Evolutionary conservation across 2,329 filamentous ascomycete genomes (phyloP), one percentile per base, ranked within the genome.

Genomic region (Ophiostoma angusticollis): DNA sequence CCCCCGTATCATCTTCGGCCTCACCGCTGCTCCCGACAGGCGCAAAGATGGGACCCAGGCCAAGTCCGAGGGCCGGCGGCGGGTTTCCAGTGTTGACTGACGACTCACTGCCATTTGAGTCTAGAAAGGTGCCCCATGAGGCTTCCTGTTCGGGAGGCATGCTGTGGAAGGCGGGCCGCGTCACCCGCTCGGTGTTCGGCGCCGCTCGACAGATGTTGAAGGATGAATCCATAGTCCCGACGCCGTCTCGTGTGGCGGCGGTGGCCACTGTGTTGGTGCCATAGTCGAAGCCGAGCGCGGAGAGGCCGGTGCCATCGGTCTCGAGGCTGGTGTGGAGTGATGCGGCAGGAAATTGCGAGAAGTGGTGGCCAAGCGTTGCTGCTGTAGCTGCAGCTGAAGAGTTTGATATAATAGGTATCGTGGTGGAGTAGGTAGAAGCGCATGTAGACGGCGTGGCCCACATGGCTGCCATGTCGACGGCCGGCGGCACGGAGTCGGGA

Each of bases 161-260:
- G 34, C 27, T 21, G 40, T 45, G 29, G 19, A 42, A 45, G 14
- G 40, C 40, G 1, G 40, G 40, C 22, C 43, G 40, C 13, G 40
- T 27, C 27, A 38, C 37, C 13, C 42, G 32, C 4, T 39, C 33
- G 3, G 37, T 16, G 5, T 40, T 30, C 11, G 36, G 30, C 9
- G 24, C 40, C 6, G 36, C n/a, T n/a, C n/a, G 36, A 5, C 39
- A 31, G 22, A 36, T 14, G 30, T 36, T 33, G 21, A 39, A 40
- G 6, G 37, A 29, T 24, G 40, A 25, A 6, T 30, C 36, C 25
- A 42, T 31, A 8, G 40, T 17, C 11, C 18, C 34, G 23, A 16
- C 16, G 3, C 14, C 23, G 22, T 30, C 24, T 9, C 30, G 11
- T 9, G 23, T n/a, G 5, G 29, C 24, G 12, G 25, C 13, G 25